These are phyloP conservation scores for Dactylellina cionopaga DNA, from an alignment of 2,329 filamentous ascomycete genomes.

Conservation along the genomic window DNA sequence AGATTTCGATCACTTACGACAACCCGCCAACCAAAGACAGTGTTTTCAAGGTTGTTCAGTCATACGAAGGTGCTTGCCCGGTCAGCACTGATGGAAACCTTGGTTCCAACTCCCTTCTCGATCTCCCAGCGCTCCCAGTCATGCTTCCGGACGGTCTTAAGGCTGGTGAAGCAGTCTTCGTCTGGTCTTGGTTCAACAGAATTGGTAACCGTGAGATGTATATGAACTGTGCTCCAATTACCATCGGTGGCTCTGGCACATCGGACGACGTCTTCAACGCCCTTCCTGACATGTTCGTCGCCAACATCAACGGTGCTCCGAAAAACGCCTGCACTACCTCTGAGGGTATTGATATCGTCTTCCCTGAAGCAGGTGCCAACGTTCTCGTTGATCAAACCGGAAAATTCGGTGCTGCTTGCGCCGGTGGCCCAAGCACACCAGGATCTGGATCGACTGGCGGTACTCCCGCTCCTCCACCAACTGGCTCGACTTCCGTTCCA, in stretches of 20 bases:
- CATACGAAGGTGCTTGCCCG: conserved; percentile 86
- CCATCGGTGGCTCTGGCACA: conserved; percentile 67
- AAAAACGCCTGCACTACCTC: conserved; percentile 67
- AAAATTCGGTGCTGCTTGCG: conserved; percentile 36
- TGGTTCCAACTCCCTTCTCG: conserved; percentile 64
- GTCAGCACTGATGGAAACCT: conserved; percentile 71
- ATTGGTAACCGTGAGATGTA: conserved; percentile 95
- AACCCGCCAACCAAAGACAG: conserved; percentile 72
- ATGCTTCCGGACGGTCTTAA: conserved; percentile 76
- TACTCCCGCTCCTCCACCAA: not conserved
- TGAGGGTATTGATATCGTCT: conserved; percentile 69
- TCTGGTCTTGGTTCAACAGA: conserved; percentile 96
- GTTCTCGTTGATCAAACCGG: conserved; percentile 59
- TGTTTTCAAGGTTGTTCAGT: conserved; percentile 89
- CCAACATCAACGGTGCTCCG: conserved; percentile 66
- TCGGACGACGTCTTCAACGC: conserved; percentile 65
- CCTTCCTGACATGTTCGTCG: conserved; percentile 79
- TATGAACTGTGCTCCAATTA: conserved; percentile 90
- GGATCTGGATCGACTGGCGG: conserved; percentile 29
- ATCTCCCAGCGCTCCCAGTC: conserved; percentile 64
- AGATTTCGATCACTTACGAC: conserved; percentile 86
- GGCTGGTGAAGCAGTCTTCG: conserved; percentile 79
- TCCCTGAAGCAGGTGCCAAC: conserved; percentile 73
- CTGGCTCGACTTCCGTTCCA: conserved; percentile 17
- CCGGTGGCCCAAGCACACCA: conserved; percentile 44